phyloP scores from a whole-genome alignment of 2,329 filamentous ascomycete species.

The Periconia macrospinosa region DNA sequence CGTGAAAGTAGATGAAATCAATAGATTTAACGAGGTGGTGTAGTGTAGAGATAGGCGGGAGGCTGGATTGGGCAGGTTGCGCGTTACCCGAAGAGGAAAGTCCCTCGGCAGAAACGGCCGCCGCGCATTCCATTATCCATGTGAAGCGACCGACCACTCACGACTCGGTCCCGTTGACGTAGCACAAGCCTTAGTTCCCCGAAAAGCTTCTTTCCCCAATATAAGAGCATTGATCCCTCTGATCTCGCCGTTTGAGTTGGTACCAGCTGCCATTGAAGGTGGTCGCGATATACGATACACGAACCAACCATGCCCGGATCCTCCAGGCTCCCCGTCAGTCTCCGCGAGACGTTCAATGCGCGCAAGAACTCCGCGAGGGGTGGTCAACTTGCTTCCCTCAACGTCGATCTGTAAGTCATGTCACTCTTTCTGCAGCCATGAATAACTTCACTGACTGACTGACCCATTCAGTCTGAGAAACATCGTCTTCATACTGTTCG shows the following conservation, averaged over 20 bases:
- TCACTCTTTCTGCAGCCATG: too few species aligned
- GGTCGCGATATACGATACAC: neutral
- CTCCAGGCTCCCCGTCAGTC: slow-evolving; percentile 70
- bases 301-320: slow-evolving; percentile 53
- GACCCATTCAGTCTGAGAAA: too few species aligned
- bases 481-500: slow-evolving; percentile 84
- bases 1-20: too few species aligned
- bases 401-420: slow-evolving; percentile 74
- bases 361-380: slow-evolving; percentile 60
- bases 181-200: neutral
- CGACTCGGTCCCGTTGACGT: neutral
- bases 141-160: too few species aligned
- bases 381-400: slow-evolving; percentile 59
- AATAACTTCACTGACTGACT: too few species aligned
- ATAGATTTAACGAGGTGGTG: too few species aligned
- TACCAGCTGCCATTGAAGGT: neutral
- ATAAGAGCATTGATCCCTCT: slow-evolving; percentile 1
- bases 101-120: too few species aligned
- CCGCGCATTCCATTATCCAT: too few species aligned
- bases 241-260: neutral
- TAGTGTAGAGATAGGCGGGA: too few species aligned
- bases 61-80: too few species aligned
- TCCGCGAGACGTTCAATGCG: slow-evolving; percentile 68
- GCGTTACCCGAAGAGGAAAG: too few species aligned
- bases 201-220: slow-evolving; percentile 3